These are phyloP conservation scores for Metschnikowia anglica DNA, from an alignment of 805 yeast species.

Conservation along the genomic window DNA sequence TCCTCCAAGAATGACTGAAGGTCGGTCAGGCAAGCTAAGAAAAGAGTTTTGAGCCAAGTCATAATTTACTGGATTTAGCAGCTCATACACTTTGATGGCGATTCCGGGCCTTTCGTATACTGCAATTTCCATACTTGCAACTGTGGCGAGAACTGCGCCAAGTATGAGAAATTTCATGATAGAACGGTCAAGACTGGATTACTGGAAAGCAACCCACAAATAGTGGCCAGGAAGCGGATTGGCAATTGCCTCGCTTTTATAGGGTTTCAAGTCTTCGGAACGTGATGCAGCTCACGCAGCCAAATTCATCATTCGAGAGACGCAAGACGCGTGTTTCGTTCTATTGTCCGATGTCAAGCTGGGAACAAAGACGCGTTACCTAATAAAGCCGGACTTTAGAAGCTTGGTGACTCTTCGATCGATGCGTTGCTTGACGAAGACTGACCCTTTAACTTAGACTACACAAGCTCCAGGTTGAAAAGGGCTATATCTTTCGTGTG, in stretches of 20 bases:
- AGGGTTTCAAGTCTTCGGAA: background rate
- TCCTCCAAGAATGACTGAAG: background rate
- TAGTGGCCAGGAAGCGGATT: no score
- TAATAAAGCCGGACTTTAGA: background rate
- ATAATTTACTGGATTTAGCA: background rate
- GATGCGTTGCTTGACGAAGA: background rate
- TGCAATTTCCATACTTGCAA: background rate
- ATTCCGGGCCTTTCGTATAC: background rate
- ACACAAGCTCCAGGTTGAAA: no score
- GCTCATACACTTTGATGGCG: background rate
- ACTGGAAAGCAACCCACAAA: background rate
- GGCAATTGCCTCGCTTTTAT: background rate
- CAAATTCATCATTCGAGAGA: background rate
- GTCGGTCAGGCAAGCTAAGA: background rate
- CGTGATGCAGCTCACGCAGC: background rate
- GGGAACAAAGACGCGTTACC: background rate
- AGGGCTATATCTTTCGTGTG: background rate
- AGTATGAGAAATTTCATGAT: background rate
- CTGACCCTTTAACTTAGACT: no score
- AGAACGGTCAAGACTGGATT: background rate
- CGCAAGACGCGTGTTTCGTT: background rate
- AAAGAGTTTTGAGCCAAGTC: conserved; percentile 6
- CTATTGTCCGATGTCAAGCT: background rate
- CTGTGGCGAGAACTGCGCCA: background rate
- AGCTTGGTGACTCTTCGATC: background rate